Evolutionary conservation across 495 filamentous ascomycete genomes (phyloP).

Genomic region (Penicillium pulvis): DNA sequence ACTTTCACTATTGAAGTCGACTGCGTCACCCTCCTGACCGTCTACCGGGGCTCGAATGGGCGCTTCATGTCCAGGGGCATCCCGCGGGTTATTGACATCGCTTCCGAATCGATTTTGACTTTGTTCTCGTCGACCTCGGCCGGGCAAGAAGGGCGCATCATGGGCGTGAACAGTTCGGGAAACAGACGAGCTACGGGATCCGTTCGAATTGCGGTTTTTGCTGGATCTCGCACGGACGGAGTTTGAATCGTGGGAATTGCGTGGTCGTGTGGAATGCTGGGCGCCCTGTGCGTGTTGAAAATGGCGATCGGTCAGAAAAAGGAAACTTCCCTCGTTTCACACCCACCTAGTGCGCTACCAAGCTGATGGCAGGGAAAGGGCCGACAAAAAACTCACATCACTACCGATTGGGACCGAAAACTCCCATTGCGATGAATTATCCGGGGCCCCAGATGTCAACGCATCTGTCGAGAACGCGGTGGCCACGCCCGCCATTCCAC

Average conservation of each 20-base stretch:
- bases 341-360: background rate
- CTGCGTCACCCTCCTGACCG: conserved; percentile 20
- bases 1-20: conserved; percentile 46
- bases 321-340: conserved; percentile 3
- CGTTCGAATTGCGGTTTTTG: conserved; percentile 40
- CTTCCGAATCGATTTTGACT: conserved; percentile 53
- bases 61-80: conserved; percentile 50
- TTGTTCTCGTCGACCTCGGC: conserved; percentile 46
- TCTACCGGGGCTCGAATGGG: conserved; percentile 26
- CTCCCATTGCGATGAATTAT: conserved; percentile 44
- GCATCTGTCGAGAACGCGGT: conserved; percentile 46
- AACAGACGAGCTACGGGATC: conserved; percentile 44
- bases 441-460: conserved; percentile 39
- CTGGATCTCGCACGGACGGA: conserved; percentile 29
- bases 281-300: conserved; percentile 24
- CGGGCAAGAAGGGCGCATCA: conserved; percentile 28
- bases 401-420: conserved; percentile 46
- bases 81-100: conserved; percentile 58
- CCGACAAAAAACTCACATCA: conserved; percentile 35
- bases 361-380: background rate
- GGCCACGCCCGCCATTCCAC: conserved; percentile 50
- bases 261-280: conserved; percentile 35
- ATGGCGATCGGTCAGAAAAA: conserved; percentile 11
- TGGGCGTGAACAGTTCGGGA: conserved; percentile 36
- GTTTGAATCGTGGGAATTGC: conserved; percentile 42